Base-by-base conservation (phyloP, 768 basidiomycete genomes). In the Mycena venus region DNA sequence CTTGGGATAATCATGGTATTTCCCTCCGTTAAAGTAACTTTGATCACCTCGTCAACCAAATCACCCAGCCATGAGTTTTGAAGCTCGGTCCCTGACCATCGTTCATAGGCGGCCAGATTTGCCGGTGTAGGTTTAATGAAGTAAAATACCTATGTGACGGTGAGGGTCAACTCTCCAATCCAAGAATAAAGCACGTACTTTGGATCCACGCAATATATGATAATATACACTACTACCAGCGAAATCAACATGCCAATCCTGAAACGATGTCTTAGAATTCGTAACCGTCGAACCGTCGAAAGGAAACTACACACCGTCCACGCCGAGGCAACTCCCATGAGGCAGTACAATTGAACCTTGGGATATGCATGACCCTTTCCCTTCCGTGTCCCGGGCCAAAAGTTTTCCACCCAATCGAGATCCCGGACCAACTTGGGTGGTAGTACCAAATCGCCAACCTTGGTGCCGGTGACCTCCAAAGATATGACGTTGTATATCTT, bases 211-310 rank as follows among this genome's bases (percentile, higher is more conserved):
- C 23, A 98, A 87, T 72, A 99, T 93, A 78, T 99, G 97, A 80
- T 99, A 99, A 83, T 98, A 99, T n/a, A 97, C 98, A 1, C 95
- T 98, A 2, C 95, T 97, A 0, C 97, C 98, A 25, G 98, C 98
- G 81, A 99, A 99, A 84, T 99, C 98, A 72, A 99, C 88, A 79
- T 99, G 98, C 98, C 97, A 99, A 80, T 99, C 98, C 96, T 97
- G 79, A 23, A 42, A 27, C n/a, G 34, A 59, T 34, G 8, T 44
- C 21, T 61, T 51, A 72, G 69, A 32, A 53, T 40, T 69, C 55
- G 15, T 36, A 60, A 53, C 17, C 2, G n/a, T n/a, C n/a, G n/a
- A n/a, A n/a, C 68, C 15, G 15, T 64, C 65, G 9, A 51, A 67
- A 7, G 71, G 42, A 38, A 19, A 66, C 51, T 62, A 25, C n/a